Evolutionary conservation across 352 stramenopile species (phyloP).

Genomic region (Globisporangium iwayamae): DNA sequence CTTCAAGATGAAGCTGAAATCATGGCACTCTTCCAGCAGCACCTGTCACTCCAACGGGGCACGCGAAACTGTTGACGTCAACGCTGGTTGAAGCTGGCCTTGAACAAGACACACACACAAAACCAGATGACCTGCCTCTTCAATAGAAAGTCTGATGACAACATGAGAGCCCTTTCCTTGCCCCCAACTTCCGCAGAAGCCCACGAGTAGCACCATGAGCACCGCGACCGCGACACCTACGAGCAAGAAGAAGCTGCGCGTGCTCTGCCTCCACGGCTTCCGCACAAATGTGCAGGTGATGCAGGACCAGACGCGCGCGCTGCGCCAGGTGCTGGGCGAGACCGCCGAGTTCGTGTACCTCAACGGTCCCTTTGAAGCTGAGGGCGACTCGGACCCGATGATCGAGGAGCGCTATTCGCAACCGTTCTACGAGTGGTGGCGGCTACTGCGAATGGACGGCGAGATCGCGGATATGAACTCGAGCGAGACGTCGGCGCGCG

Average conservation of each 20-base stretch:
- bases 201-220: background rate
- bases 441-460: slow-evolving; percentile 2
- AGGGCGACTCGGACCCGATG: slow-evolving; percentile 27
- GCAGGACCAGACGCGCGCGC: slow-evolving; percentile 33
- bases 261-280: slow-evolving; percentile 54
- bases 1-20: background rate
- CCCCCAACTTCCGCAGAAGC: background rate
- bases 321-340: slow-evolving; percentile 29
- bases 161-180: too few relatives aligned
- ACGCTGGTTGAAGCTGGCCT: slow-evolving; percentile 7
- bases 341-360: slow-evolving; percentile 40
- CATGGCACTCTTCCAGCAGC: slow-evolving; percentile 2
- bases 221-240: background rate
- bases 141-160: background rate
- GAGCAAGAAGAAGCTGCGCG: slow-evolving; percentile 26
- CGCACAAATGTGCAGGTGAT: slow-evolving; percentile 50
- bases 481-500: background rate
- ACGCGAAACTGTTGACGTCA: slow-evolving; percentile 9
- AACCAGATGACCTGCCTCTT: background rate
- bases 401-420: slow-evolving; percentile 29
- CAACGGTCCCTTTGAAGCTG: slow-evolving; percentile 37
- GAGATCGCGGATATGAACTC: slow-evolving; percentile 5
- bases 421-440: slow-evolving; percentile 45
- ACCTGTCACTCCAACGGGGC: background rate
- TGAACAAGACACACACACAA: background rate